A percentile compares a stretch with the other conserved stretches of the same genome.
Conservation (phyloP, 306 rosid genomes). For the Cucurbita pepo region DNA sequence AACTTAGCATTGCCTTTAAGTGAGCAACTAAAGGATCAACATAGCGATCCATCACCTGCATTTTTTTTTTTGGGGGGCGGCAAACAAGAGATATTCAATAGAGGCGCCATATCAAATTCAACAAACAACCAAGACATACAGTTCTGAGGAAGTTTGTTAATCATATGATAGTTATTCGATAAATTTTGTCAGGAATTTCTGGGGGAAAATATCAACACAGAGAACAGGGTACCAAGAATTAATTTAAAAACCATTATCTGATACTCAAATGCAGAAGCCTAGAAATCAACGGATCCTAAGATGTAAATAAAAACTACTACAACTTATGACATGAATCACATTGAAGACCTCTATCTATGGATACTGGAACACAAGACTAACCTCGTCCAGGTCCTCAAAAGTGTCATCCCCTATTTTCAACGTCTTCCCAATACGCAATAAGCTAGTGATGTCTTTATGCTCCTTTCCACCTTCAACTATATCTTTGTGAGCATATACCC, state of each 20-base stretch:
- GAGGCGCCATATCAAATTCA: background rate
- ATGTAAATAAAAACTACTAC: background rate
- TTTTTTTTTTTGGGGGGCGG: background rate
- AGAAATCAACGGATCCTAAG: background rate
- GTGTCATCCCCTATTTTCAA: constrained; percentile 96
- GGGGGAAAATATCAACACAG: background rate
- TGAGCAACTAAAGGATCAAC: constrained; percentile 91
- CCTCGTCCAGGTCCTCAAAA: constrained; percentile 98
- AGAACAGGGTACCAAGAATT: background rate
- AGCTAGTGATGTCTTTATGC: constrained; percentile 86
- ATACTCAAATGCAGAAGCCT: background rate
- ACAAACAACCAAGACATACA: background rate
- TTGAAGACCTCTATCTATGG: background rate
- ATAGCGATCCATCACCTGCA: constrained; percentile 93
- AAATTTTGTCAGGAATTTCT: background rate
- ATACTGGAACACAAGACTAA: constrained; percentile 13
- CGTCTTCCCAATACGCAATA: constrained; percentile 90
- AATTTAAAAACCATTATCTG: background rate
- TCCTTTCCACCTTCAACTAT: constrained; percentile 97
- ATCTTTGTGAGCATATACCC: constrained; percentile 97
- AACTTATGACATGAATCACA: background rate
- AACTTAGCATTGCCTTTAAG: constrained; percentile 67
- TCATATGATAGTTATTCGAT: background rate
- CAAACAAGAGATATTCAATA: background rate
- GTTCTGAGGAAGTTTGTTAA: background rate